A percentile compares a stretch with the other conserved stretches of the same genome.
Evolutionary conservation across 1,139 yeast species (phyloP).

Genomic region (Yamadazyma aaseri): DNA sequence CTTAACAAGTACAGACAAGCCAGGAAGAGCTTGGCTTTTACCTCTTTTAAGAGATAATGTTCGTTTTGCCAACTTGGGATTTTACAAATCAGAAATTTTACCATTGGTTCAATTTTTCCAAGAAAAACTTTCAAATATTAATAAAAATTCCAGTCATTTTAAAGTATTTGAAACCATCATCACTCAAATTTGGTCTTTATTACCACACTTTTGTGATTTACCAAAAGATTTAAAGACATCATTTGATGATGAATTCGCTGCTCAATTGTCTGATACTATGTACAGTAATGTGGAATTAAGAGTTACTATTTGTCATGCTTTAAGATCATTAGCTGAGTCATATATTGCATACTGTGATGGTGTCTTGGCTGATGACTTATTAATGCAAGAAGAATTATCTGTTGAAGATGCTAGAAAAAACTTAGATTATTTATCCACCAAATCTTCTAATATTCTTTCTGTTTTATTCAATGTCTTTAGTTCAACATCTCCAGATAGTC

Average conservation of each 20-base stretch:
- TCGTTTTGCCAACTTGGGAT: constrained; percentile 64
- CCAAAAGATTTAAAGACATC: constrained; percentile 68
- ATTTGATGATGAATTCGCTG: constrained; percentile 77
- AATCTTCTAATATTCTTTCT: constrained; percentile 74
- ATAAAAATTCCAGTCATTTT: constrained; percentile 58
- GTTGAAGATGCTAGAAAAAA: constrained; percentile 53
- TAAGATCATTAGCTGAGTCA: constrained; percentile 76
- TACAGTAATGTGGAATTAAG: constrained; percentile 77
- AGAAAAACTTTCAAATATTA: constrained; percentile 43
- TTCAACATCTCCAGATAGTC: constrained; percentile 78
- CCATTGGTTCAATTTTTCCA: constrained; percentile 68
- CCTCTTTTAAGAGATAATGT: constrained; percentile 91
- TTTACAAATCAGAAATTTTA: constrained; percentile 58
- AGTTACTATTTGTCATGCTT: constrained; percentile 75
- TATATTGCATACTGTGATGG: constrained; percentile 64
- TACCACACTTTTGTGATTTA: constrained; percentile 87
- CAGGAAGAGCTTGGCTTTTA: constrained; percentile 92
- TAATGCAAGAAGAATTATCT: constrained; percentile 63
- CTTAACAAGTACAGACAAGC: constrained; percentile 43
- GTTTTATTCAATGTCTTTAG: constrained; percentile 90
- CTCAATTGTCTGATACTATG: constrained; percentile 67
- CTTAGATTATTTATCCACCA: constrained; percentile 59
- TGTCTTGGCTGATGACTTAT: constrained; percentile 53
- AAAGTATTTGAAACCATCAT: constrained; percentile 80
- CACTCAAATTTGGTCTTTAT: constrained; percentile 89